Conservation (phyloP, 345 rosid species). For the Melastoma malabathricum region DNA sequence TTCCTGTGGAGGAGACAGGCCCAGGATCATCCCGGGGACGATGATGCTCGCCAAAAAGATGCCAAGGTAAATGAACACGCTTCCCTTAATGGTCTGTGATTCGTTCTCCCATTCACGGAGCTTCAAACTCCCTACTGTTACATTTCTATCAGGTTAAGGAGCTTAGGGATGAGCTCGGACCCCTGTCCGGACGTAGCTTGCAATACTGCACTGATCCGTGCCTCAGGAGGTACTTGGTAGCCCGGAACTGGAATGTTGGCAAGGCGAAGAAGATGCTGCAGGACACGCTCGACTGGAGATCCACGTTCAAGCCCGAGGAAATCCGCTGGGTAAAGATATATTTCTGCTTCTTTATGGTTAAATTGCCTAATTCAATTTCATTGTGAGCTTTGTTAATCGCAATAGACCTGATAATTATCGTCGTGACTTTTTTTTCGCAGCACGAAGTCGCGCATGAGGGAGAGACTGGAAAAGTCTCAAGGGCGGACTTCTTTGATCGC, state of each 20-base stretch:
- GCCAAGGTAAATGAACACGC: constrained; percentile 32
- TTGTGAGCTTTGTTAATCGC: too few species aligned
- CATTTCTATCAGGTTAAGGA: constrained; percentile 36
- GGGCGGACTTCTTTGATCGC: constrained; percentile 69
- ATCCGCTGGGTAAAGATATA: constrained; percentile 68
- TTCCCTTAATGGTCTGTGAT: too few species aligned
- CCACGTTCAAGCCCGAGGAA: constrained; percentile 78
- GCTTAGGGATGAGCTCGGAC: constrained; percentile 56
- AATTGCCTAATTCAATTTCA: too few species aligned
- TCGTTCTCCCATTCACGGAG: too few species aligned
- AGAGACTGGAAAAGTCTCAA: constrained; percentile 80
- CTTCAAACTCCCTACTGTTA: too few species aligned
- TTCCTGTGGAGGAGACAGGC: constrained; percentile 37
- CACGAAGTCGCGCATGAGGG: constrained; percentile 81
- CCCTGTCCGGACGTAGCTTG: constrained; percentile 48
- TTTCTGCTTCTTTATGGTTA: too few species aligned
- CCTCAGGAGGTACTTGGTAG: constrained; percentile 69
- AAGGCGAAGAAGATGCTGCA: constrained; percentile 73
- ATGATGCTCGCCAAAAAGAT: constrained; percentile 27
- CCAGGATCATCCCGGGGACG: constrained; percentile 23
- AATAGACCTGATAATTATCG: too few species aligned
- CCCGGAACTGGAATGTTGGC: constrained; percentile 78
- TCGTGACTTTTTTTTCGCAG: constrained; percentile 15
- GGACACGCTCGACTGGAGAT: constrained; percentile 77
- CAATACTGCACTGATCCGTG: constrained; percentile 57